These are phyloP conservation scores for Cercospora zeina DNA, from an alignment of 2,329 filamentous ascomycete species.

Conservation along the genomic window DNA sequence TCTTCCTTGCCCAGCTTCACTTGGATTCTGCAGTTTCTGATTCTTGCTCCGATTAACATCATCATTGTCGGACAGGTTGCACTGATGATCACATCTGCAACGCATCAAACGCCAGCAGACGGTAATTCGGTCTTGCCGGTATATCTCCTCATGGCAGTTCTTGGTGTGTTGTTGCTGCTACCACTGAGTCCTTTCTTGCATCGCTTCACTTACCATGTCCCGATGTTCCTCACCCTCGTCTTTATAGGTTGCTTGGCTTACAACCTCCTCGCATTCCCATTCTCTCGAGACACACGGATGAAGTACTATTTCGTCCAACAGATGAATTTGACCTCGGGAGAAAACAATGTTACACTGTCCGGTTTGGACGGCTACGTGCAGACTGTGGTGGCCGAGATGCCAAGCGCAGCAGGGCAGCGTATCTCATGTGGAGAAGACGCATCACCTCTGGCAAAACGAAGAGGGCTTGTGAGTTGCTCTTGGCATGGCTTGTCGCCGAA, in stretches of 20 bases:
- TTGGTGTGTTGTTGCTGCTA: conserved; percentile 70
- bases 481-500: conserved; percentile 70
- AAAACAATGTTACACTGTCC: conserved; percentile 66
- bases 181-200: conserved; percentile 84
- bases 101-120: conserved; percentile 81
- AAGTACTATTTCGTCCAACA: conserved; percentile 87
- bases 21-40: conserved; percentile 82
- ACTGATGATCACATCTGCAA: conserved; percentile 68
- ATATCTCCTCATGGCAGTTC: conserved; percentile 67
- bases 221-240: conserved; percentile 71
- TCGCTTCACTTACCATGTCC: conserved; percentile 78
- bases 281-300: conserved; percentile 73
- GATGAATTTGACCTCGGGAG: conserved; percentile 70
- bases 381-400: conserved; percentile 66
- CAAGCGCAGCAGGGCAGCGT: conserved; percentile 65
- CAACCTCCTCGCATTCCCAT: conserved; percentile 84
- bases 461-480: conserved; percentile 65
- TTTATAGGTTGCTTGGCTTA: conserved; percentile 77
- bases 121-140: conserved; percentile 71
- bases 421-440: conserved; percentile 42
- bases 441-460: conserved; percentile 46
- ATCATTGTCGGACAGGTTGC: conserved; percentile 75
- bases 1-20: conserved; percentile 74
- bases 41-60: conserved; percentile 75
- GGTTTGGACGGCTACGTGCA: conserved; percentile 69